Percentiles rank a stretch among this genome's conserved stretches.
These are phyloP conservation scores for Paxillus involutus DNA, from an alignment of 768 basidiomycete species.

Conservation along the genomic window DNA sequence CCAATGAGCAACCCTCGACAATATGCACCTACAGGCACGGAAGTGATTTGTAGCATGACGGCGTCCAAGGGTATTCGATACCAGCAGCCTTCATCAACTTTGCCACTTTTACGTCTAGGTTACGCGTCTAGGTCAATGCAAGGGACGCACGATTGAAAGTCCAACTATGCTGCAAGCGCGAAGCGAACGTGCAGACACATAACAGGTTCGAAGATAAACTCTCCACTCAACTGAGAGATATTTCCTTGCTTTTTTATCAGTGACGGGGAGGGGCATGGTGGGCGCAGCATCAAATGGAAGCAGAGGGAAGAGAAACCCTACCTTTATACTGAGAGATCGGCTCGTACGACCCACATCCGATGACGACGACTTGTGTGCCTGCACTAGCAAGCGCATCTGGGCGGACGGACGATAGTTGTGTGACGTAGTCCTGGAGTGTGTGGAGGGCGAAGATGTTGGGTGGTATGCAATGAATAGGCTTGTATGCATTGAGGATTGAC, in stretches of 20 bases:
- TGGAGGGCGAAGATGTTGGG: background rate
- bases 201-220: constrained; percentile 64
- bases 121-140: background rate
- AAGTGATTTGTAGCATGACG: no score
- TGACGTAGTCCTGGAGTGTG: constrained; percentile 46
- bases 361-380: constrained; percentile 41
- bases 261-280: background rate
- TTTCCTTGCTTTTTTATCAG: constrained; percentile 64
- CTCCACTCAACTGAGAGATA: constrained; percentile 60
- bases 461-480: background rate
- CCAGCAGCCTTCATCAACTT: constrained; percentile 49
- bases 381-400: constrained; percentile 41
- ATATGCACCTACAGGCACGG: no score
- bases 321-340: constrained; percentile 51
- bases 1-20: no score
- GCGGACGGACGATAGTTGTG: constrained; percentile 43
- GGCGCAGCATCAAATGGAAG: no score
- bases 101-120: constrained; percentile 45
- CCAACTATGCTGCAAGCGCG: constrained; percentile 55
- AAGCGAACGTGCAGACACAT: constrained; percentile 47
- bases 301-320: constrained; percentile 11
- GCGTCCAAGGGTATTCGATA: constrained; percentile 25
- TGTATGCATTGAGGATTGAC: background rate
- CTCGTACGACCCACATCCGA: constrained; percentile 63
- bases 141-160: background rate